Evolutionary conservation across 345 rosid species (phyloP), one percentile per base, ranked within the genome.

Genomic region (Bretschneidera sinensis): DNA sequence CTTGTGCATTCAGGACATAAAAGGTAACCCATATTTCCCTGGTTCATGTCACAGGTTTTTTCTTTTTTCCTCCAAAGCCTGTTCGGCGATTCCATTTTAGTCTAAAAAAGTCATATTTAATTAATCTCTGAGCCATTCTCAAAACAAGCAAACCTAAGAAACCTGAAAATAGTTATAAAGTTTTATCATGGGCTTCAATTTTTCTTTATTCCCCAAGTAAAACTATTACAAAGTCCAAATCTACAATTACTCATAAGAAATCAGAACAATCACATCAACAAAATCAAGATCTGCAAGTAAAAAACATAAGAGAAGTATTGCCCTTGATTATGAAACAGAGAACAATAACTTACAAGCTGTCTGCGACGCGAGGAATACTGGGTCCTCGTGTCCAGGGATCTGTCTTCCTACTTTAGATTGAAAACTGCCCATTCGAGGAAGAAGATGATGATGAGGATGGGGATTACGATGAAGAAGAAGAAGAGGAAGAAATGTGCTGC

Each of bases 391-490:
- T 66, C 98, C 99, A 24, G 88, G 89, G 58, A 70, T 79, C 65
- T 85, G 83, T 73, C 74, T 86, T 54, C 79, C 72, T 60, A 65
- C 85, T 63, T 76, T 91, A 18, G 99, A 91, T 6, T 81, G 74
- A 78, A 91, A 86, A 74, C 99, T 91, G 88, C 99, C 98, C 99
- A 95, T 91, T 85, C 81, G n/a, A n/a, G n/a, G n/a, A n/a, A n/a
- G n/a, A n/a, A n/a, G n/a, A n/a, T n/a, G n/a, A n/a, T n/a, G n/a
- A n/a, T 77, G 80, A 39, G 71, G 59, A 48, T n/a, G n/a, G n/a
- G n/a, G 52, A 70, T 57, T 60, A 50, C 25, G 34, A 54, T 55
- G 49, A 21, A 43, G 20, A 64, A 1, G 45, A 39, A 39, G 45
- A 7, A 7, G 45, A 14, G 16, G 45, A 39, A 39, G 45, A 39